Base-by-base conservation (phyloP, 768 basidiomycete species). In the Calocera cornea region DNA sequence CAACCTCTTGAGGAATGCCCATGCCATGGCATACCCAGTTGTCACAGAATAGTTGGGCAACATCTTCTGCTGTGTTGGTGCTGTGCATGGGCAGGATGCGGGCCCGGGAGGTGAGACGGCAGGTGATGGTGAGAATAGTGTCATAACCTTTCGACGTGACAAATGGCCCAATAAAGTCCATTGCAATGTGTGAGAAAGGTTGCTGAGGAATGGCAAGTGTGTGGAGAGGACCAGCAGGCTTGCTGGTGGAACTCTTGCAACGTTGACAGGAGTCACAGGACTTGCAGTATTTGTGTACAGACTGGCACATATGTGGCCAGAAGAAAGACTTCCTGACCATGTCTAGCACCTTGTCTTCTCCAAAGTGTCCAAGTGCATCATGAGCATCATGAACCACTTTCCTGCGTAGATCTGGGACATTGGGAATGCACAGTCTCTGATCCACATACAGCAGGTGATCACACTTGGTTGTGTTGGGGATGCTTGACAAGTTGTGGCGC, bases 241-340 rank as follows among this genome's bases (percentile, higher is more conserved):
- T 31, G 54, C 75, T 65, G 0, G 72, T 68, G 33, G 69, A 72
- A 1, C 34, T 70, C 69, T 83, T 82, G 70, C 80, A 78, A 0
- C 73, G 65, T 70, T 66, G 77, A 71, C 69, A 81, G 2, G 34
- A 72, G 24, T 27, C 72, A 65, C 76, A 78, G 3, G 67, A 74
- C 67, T 75, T 70, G 0, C 80, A 75, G 12, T 80, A 79, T 17
- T 34, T 0, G 60, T 10, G 64, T 76, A 76, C 0, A 80, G 70
- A 33, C 77, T 66, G 0, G 27, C 34, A 0, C 76, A 67, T 79
- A 80, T 80, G 72, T 69, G 65, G 70, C 74, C 69, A 64, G 72
- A 71, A 69, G 65, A 68, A 76, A 7, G 12, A 63, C 0, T 41
- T 41, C 38, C 36, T n/a, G 24, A 72, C 63, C 0, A 75, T 36